phyloP scores from a whole-genome alignment of 1,284 basidiomycete species.

The Leccinum pachyderme region DNA sequence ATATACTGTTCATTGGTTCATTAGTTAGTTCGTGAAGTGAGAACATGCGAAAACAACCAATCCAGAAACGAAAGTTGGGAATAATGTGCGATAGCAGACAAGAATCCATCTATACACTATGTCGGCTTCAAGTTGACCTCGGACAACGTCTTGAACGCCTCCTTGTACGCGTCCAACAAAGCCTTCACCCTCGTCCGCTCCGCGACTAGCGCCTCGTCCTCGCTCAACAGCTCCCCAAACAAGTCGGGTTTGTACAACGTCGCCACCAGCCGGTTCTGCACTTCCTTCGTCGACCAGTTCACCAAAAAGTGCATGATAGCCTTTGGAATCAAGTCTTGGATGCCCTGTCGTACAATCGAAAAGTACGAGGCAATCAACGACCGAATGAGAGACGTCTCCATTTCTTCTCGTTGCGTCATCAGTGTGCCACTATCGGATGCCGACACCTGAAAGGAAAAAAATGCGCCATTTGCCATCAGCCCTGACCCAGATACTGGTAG shows the following conservation, averaged over 20 bases:
- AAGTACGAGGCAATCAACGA: slow-evolving; percentile 96
- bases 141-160: slow-evolving; percentile 87
- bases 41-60: not conserved
- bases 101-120: slow-evolving; percentile 32
- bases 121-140: slow-evolving; percentile 72
- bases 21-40: not conserved
- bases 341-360: slow-evolving; percentile 91
- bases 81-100: not conserved
- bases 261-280: slow-evolving; percentile 94
- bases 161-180: slow-evolving; percentile 94
- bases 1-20: not conserved
- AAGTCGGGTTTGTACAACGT: slow-evolving; percentile 92
- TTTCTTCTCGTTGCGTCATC: slow-evolving; percentile 83
- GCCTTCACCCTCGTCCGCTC: slow-evolving; percentile 95
- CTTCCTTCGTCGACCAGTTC: slow-evolving; percentile 93
- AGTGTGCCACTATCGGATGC: slow-evolving; percentile 51
- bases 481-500: slow-evolving; percentile 1
- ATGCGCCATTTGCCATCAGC: slow-evolving; percentile 8
- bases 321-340: slow-evolving; percentile 97
- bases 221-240: slow-evolving; percentile 89
- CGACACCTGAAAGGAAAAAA: not conserved
- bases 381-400: slow-evolving; percentile 95
- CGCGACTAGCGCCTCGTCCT: slow-evolving; percentile 93
- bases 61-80: not conserved
- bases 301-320: slow-evolving; percentile 96